Conservation (phyloP, 2,329 filamentous ascomycete species). For the Penicillium brevicompactum region DNA sequence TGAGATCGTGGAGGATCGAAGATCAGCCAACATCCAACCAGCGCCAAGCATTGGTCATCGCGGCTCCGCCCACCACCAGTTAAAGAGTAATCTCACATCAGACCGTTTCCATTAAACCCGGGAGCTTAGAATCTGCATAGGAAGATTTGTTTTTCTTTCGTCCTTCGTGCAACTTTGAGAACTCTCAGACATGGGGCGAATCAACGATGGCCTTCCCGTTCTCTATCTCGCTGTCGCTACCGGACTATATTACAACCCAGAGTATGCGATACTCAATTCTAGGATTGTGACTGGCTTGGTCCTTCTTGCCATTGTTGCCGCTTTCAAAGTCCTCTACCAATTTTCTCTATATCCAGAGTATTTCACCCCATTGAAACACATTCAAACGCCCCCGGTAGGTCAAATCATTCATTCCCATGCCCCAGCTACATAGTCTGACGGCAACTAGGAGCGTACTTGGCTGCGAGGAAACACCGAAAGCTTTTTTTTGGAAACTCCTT, state of each 20-base stretch:
- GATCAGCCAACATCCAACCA: no score
- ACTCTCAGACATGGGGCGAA: slow-evolving; percentile 9
- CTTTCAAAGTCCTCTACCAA: slow-evolving; percentile 30
- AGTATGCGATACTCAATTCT: slow-evolving; percentile 33
- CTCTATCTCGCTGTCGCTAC: slow-evolving; percentile 23
- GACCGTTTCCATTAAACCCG: no score
- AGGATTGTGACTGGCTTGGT: slow-evolving; percentile 25
- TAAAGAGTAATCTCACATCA: no score
- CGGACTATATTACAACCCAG: slow-evolving; percentile 24
- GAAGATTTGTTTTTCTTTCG: no score
- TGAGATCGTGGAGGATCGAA: no score
- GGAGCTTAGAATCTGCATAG: neutral
- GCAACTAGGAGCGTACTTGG: slow-evolving; percentile 40
- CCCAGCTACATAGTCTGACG: slow-evolving; percentile 3
- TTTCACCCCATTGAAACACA: slow-evolving; percentile 59
- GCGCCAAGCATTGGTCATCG: no score
- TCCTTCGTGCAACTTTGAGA: no score
- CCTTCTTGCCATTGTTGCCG: slow-evolving; percentile 24
- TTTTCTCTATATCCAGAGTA: slow-evolving; percentile 60
- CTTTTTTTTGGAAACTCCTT: slow-evolving; percentile 44
- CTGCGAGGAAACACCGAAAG: slow-evolving; percentile 48
- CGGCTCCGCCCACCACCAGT: no score
- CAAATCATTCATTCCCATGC: neutral
- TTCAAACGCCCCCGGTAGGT: slow-evolving; percentile 57
- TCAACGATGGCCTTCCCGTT: slow-evolving; percentile 13